Conservation (phyloP, 208 protist species). For the Crithidia expoeki region DNA sequence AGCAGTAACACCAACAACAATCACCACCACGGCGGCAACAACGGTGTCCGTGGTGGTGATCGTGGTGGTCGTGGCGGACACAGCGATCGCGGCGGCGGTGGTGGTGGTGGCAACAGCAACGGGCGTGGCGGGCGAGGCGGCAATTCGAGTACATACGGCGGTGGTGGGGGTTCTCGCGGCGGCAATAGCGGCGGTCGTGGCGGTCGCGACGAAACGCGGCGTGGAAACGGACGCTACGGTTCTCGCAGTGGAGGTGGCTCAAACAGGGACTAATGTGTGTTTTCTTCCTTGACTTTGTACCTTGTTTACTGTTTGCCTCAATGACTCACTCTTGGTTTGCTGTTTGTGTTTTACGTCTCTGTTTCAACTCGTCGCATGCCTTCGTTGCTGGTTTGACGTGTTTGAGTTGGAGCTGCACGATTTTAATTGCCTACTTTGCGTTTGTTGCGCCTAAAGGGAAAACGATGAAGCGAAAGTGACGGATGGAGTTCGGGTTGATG, state of each 20-base stretch:
- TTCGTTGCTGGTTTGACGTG: too few species aligned
- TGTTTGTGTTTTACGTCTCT: constrained; percentile 3
- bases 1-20: constrained; percentile 1
- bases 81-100: background rate
- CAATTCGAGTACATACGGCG: too few species aligned
- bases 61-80: constrained; percentile 4
- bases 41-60: constrained; percentile 1
- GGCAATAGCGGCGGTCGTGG: constrained; percentile 1
- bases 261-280: constrained; percentile 5
- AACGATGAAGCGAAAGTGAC: too few species aligned
- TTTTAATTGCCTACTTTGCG: too few species aligned
- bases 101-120: constrained; percentile 9
- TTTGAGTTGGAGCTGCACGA: too few species aligned
- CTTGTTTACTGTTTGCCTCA: constrained; percentile 26
- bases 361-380: too few species aligned
- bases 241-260: constrained; percentile 12
- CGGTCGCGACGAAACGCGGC: constrained; percentile 14
- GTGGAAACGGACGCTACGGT: constrained; percentile 18
- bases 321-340: background rate
- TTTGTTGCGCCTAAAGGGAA: too few species aligned
- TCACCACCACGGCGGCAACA: background rate
- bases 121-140: too few species aligned
- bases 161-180: constrained; percentile 6
- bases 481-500: too few species aligned
- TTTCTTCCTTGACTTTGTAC: background rate